Evolutionary conservation across 148 eudicot species (phyloP).

Genomic region (Mesembryanthemum crystallinum): DNA sequence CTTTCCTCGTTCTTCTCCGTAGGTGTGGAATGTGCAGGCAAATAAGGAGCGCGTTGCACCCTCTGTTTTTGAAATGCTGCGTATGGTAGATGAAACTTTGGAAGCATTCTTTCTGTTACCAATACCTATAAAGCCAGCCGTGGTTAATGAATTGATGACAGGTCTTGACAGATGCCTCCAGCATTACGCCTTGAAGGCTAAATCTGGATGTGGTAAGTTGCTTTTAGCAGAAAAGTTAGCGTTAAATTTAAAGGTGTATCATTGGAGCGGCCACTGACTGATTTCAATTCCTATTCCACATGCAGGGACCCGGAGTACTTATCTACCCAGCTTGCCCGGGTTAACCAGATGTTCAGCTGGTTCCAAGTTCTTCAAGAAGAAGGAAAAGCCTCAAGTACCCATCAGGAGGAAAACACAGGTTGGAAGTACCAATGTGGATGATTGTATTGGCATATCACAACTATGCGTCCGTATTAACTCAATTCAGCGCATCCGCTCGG

Average conservation of each 20-base stretch:
- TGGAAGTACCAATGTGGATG: constrained; percentile 36
- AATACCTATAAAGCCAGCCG: constrained; percentile 66
- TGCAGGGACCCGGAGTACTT: constrained; percentile 61
- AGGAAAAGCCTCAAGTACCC: constrained; percentile 48
- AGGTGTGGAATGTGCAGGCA: constrained; percentile 83
- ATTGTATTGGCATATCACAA: constrained; percentile 51
- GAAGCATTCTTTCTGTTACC: constrained; percentile 95
- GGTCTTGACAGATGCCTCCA: constrained; percentile 83
- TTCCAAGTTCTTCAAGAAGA: constrained; percentile 78
- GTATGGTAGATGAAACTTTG: constrained; percentile 71
- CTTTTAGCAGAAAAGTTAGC: not conserved
- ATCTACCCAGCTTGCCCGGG: constrained; percentile 64
- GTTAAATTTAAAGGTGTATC: not conserved
- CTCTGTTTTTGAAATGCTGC: constrained; percentile 77
- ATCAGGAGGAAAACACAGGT: constrained; percentile 53
- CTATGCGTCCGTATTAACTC: constrained; percentile 86
- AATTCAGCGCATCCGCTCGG: constrained; percentile 55
- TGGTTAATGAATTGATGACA: constrained; percentile 62
- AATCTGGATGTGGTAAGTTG: constrained; percentile 79
- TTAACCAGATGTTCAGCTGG: constrained; percentile 78
- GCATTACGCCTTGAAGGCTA: constrained; percentile 62
- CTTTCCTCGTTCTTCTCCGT: constrained; percentile 8
- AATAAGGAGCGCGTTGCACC: constrained; percentile 82
- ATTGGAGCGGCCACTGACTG: not conserved
- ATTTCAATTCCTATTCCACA: not conserved